Conservation (phyloP, 495 filamentous ascomycete genomes). For the Neurospora sp. region DNA sequence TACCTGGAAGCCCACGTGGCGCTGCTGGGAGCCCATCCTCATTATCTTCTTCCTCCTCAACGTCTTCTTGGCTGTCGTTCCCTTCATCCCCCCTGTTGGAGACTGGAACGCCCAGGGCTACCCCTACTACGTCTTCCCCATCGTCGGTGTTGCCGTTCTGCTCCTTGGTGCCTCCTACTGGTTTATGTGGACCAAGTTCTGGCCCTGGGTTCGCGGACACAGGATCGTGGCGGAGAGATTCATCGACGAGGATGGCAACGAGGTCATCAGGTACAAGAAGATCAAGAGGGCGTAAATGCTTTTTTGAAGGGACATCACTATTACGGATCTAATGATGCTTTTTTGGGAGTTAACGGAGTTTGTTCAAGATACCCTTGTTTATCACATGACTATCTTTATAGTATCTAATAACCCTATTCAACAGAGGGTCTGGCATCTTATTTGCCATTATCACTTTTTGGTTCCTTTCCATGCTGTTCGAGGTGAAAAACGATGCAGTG, state of each 20-base stretch:
- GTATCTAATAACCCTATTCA: neutral
- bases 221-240: slow-evolving; percentile 33
- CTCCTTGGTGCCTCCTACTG: slow-evolving; percentile 39
- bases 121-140: slow-evolving; percentile 43
- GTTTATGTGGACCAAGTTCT: slow-evolving; percentile 39
- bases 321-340: neutral
- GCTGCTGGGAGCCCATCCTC: slow-evolving; percentile 35
- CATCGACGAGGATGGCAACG: slow-evolving; percentile 33
- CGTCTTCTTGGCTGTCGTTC: slow-evolving; percentile 39
- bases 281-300: slow-evolving; percentile 9
- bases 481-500: neutral
- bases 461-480: neutral
- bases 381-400: neutral
- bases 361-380: neutral
- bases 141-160: slow-evolving; percentile 39
- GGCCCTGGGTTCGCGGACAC: slow-evolving; percentile 40
- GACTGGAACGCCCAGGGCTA: slow-evolving; percentile 38
- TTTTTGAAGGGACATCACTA: neutral
- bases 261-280: slow-evolving; percentile 31
- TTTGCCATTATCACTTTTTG: neutral
- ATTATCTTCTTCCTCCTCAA: slow-evolving; percentile 39
- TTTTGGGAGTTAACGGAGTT: neutral
- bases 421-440: neutral
- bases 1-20: slow-evolving; percentile 32
- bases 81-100: slow-evolving; percentile 38